Conservation (phyloP, 2,329 filamentous ascomycete species). For the Verticillium tricorpus region DNA sequence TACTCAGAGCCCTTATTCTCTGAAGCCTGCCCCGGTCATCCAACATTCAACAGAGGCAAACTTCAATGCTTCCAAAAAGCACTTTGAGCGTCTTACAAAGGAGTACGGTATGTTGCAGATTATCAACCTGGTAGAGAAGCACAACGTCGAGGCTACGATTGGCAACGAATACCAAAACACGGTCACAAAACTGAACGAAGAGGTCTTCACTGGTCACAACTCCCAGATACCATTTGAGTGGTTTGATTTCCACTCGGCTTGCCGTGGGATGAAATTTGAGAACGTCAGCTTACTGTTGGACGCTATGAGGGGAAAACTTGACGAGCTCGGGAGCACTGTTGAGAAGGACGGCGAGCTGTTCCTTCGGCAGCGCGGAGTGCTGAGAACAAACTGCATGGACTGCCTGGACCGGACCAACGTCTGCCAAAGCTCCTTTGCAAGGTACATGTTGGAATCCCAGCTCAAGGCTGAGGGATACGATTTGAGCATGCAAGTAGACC, state of each 20-base stretch:
- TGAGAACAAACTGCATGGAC: constrained; percentile 99
- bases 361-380: constrained; percentile 62
- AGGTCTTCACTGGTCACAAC: constrained; percentile 37
- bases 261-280: constrained; percentile 96
- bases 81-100: constrained; percentile 66
- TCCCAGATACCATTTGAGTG: constrained; percentile 71
- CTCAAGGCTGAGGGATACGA: constrained; percentile 71
- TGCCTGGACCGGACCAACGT: constrained; percentile 96
- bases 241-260: constrained; percentile 95
- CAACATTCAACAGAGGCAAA: constrained; percentile 81
- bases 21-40: constrained; percentile 80
- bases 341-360: constrained; percentile 38
- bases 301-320: constrained; percentile 61
- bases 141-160: constrained; percentile 74
- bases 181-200: constrained; percentile 62
- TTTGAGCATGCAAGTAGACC: constrained; percentile 70
- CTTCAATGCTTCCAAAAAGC: constrained; percentile 69
- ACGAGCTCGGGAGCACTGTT: constrained; percentile 68
- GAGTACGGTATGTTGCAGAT: constrained; percentile 75
- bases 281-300: constrained; percentile 81
- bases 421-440: constrained; percentile 85
- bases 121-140: constrained; percentile 84
- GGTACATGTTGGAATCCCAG: constrained; percentile 75
- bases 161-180: constrained; percentile 73
- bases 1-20: constrained; percentile 87